phyloP scores from a whole-genome alignment of 2,329 filamentous ascomycete species.

The Didymella segeticola region DNA sequence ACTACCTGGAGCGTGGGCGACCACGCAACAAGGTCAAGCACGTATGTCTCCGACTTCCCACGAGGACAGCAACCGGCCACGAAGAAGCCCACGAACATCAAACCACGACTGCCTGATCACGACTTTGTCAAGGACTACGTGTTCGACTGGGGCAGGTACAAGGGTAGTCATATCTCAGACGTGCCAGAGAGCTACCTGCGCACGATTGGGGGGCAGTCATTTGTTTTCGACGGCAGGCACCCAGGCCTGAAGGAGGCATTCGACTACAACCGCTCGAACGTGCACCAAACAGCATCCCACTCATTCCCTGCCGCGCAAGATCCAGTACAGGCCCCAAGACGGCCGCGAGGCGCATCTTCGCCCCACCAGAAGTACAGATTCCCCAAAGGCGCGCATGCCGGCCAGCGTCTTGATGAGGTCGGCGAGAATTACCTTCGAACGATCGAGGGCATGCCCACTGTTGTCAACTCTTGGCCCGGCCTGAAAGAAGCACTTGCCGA shows the following conservation, averaged over 20 bases:
- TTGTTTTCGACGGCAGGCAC: conserved; percentile 25
- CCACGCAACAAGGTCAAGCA: conserved; percentile 7
- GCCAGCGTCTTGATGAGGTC: conserved; percentile 25
- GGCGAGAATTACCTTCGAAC: conserved; percentile 29
- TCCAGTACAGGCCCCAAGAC: conserved; percentile 11
- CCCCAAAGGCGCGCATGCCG: conserved; percentile 18
- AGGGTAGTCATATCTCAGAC: conserved; percentile 25
- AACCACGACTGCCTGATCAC: conserved; percentile 15
- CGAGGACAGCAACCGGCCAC: conserved; percentile 20
- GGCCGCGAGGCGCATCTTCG: not conserved
- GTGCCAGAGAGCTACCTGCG: conserved; percentile 31
- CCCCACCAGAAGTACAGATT: conserved; percentile 18
- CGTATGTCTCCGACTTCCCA: conserved; percentile 11
- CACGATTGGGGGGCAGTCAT: conserved; percentile 32
- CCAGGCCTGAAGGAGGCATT: conserved; percentile 31
- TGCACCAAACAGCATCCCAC: conserved; percentile 16
- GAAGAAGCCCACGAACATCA: conserved; percentile 9
- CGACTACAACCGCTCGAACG: conserved; percentile 31
- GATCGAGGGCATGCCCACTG: conserved; percentile 26
- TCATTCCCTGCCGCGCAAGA: conserved; percentile 6
- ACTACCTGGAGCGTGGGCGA: not conserved
- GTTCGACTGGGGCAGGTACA: conserved; percentile 28
- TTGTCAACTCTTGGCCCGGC: conserved; percentile 27
- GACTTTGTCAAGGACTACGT: conserved; percentile 28
- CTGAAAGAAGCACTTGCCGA: conserved; percentile 27